Conservation (phyloP, 495 filamentous ascomycete species). For the Trichoderma parareesei region DNA sequence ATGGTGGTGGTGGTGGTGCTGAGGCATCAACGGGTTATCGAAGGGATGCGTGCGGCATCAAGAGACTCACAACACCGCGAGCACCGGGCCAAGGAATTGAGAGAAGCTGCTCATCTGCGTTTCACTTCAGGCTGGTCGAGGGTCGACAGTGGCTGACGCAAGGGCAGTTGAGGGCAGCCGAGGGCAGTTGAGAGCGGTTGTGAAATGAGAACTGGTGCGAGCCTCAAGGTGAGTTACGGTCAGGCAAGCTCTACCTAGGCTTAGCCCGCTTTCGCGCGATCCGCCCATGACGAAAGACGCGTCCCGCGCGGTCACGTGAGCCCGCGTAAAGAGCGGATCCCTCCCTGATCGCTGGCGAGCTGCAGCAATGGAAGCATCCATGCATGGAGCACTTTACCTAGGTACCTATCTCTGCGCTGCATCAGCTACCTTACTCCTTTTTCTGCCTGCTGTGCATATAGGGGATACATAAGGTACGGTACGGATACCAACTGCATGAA, state of each 20-base stretch:
- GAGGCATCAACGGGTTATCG: neutral
- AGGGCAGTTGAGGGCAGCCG: no score
- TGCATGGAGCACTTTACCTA: neutral
- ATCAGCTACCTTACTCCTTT: neutral
- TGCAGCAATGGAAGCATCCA: neutral
- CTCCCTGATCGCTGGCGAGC: neutral
- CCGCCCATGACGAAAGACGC: neutral
- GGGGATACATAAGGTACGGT: neutral
- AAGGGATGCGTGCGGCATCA: neutral
- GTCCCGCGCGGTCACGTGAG: conserved; percentile 7
- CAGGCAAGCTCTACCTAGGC: no score
- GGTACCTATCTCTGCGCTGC: neutral
- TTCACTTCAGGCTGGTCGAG: no score
- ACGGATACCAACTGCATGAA: neutral
- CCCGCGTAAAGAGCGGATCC: neutral
- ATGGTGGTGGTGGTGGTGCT: neutral
- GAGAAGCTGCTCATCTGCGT: neutral
- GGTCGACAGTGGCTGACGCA: no score
- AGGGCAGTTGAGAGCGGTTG: no score
- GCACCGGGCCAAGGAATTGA: neutral
- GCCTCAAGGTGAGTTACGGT: no score
- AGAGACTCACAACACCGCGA: neutral
- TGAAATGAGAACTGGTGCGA: no score
- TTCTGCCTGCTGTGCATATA: neutral
- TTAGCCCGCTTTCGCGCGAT: neutral